Percentiles rank a stretch among this genome's conserved stretches.
Evolutionary conservation across 805 yeast species (phyloP).

Genomic region (Saturnispora mendoncae): DNA sequence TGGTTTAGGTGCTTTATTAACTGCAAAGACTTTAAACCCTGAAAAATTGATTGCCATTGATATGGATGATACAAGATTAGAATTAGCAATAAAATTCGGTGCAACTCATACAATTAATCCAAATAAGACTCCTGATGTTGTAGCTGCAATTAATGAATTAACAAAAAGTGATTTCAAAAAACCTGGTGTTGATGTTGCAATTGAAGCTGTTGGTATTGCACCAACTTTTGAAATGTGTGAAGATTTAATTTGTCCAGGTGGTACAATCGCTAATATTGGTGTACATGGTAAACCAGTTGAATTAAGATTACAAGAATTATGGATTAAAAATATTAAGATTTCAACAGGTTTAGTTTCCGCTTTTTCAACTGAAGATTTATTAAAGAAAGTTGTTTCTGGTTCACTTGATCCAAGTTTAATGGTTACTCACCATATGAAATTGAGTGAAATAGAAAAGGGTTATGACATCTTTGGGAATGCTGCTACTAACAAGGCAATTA

Average conservation of each 20-base stretch:
- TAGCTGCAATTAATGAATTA: conserved; percentile 24
- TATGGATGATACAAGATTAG: conserved; percentile 48
- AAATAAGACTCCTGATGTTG: conserved; percentile 31
- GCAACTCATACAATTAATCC: conserved; percentile 53
- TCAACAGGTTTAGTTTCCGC: conserved; percentile 45
- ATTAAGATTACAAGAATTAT: conserved; percentile 34
- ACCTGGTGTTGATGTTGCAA: conserved; percentile 54
- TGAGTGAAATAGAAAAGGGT: conserved; percentile 48
- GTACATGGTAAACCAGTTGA: conserved; percentile 38
- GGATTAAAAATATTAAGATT: conserved; percentile 37
- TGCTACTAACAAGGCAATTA: conserved; percentile 48
- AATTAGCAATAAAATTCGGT: conserved; percentile 49
- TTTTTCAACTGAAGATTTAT: conserved; percentile 32
- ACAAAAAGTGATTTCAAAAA: conserved; percentile 23
- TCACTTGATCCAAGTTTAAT: conserved; percentile 42
- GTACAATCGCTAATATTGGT: conserved; percentile 59
- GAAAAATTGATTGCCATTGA: conserved; percentile 48
- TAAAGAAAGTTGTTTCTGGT: conserved; percentile 28
- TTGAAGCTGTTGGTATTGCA: conserved; percentile 59
- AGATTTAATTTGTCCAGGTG: conserved; percentile 46
- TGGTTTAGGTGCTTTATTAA: conserved; percentile 53
- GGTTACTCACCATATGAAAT: conserved; percentile 51
- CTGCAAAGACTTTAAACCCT: conserved; percentile 48
- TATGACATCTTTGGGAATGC: conserved; percentile 51
- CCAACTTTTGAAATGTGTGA: conserved; percentile 53